Base-by-base conservation (phyloP, 768 basidiomycete genomes). In the Mycena capillaripes region DNA sequence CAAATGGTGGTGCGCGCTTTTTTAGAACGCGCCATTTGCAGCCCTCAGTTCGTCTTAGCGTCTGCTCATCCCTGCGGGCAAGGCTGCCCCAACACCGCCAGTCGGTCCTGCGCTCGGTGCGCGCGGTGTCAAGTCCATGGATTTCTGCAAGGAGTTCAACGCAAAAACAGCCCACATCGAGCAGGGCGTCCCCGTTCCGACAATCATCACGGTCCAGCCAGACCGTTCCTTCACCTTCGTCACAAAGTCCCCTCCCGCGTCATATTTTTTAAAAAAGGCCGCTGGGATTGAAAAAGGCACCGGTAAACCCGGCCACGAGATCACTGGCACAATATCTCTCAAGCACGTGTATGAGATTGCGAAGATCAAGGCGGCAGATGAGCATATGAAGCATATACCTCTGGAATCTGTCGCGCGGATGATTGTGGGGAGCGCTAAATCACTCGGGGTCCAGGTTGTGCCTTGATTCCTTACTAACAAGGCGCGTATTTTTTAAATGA, bases 141-240 rank as follows among this genome's bases (percentile, higher is more conserved):
- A 99, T 85, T 99, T 99, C 80, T 98, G 97, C 88, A 99, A 98
- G 82, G 97, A 99, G 81, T 99, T 99, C 86, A 99, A 99, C 80
- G 97, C 97, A n/a, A 92, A 93, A 74, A 98, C 97, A 23, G 93
- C 95, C 36, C 93, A 95, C 80, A 88, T 97, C 42, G 89, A 91
- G 72, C 91, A 93, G 21, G 95, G 95, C 40, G 89, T 94, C 12
- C 97, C 98, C 9, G 90, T 90, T 44, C 97, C 98, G 12, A 98
- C 97, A n/a, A 84, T 93, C 72, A 97, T 99, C 79, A 95, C 91
- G 66, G 93, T 99, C 70, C 92, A 95, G 77, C 95, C 97, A 65
- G 98, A 99, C 86, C 93, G 97, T 72, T 90, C 97, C 64, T 99
- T 99, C 86, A 90, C 93, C 60, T 99, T 99, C 84, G 80, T 93